phyloP scores from a whole-genome alignment of 768 basidiomycete species.

The Termitomyces eurrhizus region DNA sequence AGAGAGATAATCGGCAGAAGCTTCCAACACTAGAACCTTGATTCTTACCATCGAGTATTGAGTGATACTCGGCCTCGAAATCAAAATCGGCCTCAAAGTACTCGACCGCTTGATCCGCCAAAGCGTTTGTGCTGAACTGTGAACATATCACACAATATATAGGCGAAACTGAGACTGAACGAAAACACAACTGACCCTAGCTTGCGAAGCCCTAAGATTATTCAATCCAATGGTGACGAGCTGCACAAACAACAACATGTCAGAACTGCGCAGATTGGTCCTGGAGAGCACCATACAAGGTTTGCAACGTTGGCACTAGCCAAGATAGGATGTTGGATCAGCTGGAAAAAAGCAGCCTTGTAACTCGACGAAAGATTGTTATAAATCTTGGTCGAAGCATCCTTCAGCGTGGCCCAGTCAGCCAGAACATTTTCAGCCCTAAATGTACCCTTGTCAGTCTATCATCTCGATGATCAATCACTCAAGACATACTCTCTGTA shows the following conservation, averaged over 20 bases:
- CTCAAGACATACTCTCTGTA: slow-evolving; percentile 57
- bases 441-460: neutral
- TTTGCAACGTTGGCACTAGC: slow-evolving; percentile 55
- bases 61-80: slow-evolving; percentile 58
- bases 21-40: neutral
- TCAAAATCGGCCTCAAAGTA: slow-evolving; percentile 61
- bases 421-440: slow-evolving; percentile 57
- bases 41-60: slow-evolving; percentile 43
- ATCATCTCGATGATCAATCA: neutral
- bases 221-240: slow-evolving; percentile 57
- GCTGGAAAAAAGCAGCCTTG: slow-evolving; percentile 65
- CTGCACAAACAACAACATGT: slow-evolving; percentile 10
- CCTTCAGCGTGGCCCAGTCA: slow-evolving; percentile 45
- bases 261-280: too few relatives aligned
- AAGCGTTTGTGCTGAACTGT: slow-evolving; percentile 51
- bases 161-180: neutral
- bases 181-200: slow-evolving; percentile 30
- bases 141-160: neutral
- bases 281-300: slow-evolving; percentile 29
- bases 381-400: slow-evolving; percentile 51
- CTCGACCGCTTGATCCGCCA: slow-evolving; percentile 50
- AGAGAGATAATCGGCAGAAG: neutral
- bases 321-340: slow-evolving; percentile 62
- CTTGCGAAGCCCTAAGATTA: slow-evolving; percentile 61
- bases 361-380: slow-evolving; percentile 41